phyloP scores from a whole-genome alignment of 306 rosid genomes.

The Hippophae rhamnoides region DNA sequence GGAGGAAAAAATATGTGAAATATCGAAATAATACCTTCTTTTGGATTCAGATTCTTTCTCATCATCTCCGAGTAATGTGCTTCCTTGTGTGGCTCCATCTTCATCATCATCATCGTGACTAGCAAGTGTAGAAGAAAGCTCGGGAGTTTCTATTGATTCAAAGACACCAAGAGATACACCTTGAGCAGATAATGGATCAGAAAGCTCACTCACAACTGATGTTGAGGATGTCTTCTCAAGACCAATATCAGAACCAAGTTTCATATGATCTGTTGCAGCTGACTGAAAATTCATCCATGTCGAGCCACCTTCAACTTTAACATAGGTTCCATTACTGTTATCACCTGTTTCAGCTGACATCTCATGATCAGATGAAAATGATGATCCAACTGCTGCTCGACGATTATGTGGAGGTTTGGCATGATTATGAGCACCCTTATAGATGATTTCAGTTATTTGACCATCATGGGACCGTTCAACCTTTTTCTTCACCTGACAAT shows the following conservation, averaged over 20 bases:
- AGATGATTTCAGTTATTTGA: conserved; percentile 79
- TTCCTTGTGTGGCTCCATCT: conserved; percentile 42
- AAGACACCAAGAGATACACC: conserved; percentile 28
- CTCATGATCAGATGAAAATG: conserved; percentile 34
- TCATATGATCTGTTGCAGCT: conserved; percentile 25
- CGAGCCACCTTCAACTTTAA: conserved; percentile 37
- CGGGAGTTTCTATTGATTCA: conserved; percentile 52
- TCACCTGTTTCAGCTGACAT: conserved; percentile 36
- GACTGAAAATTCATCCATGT: conserved; percentile 45
- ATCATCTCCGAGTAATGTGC: conserved; percentile 35
- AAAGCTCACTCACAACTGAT: conserved; percentile 45
- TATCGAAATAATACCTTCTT: conserved; percentile 45
- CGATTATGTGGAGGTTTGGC: conserved; percentile 49
- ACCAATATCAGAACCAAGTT: conserved; percentile 28
- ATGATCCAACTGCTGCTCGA: conserved; percentile 33
- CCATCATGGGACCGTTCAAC: conserved; percentile 90
- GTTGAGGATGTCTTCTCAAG: conserved; percentile 57
- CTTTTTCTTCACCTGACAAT: conserved; percentile 81
- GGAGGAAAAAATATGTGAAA: conserved; percentile 4
- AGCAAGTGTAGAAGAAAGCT: conserved; percentile 60
- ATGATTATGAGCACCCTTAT: conserved; percentile 79
- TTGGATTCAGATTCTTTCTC: conserved; percentile 54
- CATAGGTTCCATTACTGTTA: conserved; percentile 27
- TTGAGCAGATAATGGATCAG: conserved; percentile 44
- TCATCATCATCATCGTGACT: conserved; percentile 46